Evolutionary conservation across 352 stramenopile genomes (phyloP).

Genomic region (Globisporangium polare): DNA sequence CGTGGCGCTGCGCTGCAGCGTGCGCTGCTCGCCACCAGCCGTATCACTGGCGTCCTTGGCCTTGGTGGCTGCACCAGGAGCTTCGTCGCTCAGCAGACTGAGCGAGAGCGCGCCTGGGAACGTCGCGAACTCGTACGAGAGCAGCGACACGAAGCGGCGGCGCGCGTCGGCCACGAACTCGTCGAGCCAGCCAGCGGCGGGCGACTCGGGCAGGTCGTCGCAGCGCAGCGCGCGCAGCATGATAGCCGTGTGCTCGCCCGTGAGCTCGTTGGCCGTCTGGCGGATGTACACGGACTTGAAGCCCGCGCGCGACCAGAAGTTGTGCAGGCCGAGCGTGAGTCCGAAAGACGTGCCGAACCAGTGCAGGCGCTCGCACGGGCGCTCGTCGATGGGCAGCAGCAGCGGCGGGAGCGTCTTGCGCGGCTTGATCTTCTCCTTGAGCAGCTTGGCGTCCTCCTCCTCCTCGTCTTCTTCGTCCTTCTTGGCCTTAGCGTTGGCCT

Average conservation of each 20-base stretch:
- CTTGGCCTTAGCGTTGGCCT: conserved; percentile 30
- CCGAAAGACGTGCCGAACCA: conserved; percentile 99
- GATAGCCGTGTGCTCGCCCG: conserved; percentile 97
- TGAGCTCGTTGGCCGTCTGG: conserved; percentile 99
- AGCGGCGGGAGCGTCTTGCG: conserved; percentile 96
- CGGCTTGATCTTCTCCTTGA: conserved; percentile 91
- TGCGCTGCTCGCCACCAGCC: conserved; percentile 20
- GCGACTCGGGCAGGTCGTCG: conserved; percentile 73
- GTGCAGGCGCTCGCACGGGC: conserved; percentile 94
- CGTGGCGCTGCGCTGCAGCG: conserved; percentile 56
- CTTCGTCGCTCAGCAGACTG: conserved; percentile 80
- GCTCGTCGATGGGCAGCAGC: conserved; percentile 93
- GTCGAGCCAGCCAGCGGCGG: conserved; percentile 89
- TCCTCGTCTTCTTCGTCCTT: conserved; percentile 26
- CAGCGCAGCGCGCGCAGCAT: conserved; percentile 75
- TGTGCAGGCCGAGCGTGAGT: conserved; percentile 95
- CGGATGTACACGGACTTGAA: conserved; percentile 97
- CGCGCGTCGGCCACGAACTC: conserved; percentile 94
- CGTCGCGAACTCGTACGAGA: conserved; percentile 91
- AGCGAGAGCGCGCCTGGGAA: conserved; percentile 91
- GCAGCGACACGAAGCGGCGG: conserved; percentile 92
- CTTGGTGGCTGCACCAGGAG: conserved; percentile 15
- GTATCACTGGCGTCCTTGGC: conserved; percentile 16
- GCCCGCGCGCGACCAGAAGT: conserved; percentile 95
- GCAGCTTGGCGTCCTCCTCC: conserved; percentile 53